phyloP scores from a whole-genome alignment of 768 basidiomycete species.

The Calvatia gigantea region DNA sequence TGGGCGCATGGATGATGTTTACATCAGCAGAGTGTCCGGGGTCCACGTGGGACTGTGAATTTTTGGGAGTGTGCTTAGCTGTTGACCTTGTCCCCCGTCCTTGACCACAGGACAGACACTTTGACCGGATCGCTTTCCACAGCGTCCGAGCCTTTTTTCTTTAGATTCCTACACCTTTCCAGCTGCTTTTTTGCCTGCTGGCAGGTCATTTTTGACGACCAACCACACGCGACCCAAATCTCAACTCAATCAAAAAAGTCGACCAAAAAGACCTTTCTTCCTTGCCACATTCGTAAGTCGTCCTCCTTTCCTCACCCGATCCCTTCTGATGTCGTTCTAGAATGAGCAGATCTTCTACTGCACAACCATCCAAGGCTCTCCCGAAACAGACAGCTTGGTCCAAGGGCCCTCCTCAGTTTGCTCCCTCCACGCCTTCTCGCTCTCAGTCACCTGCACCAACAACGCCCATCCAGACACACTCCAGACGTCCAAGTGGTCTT shows the following conservation, averaged over 20 bases:
- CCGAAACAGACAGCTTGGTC: constrained; percentile 87
- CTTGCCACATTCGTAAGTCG: constrained; percentile 42
- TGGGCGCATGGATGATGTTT: background rate
- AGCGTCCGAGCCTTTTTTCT: constrained; percentile 40
- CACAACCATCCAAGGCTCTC: constrained; percentile 62
- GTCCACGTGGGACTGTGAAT: constrained; percentile 8
- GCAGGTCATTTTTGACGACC: constrained; percentile 89
- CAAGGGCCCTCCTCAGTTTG: constrained; percentile 81
- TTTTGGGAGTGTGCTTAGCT: constrained; percentile 13
- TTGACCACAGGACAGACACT: constrained; percentile 34
- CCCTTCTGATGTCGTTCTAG: constrained; percentile 33
- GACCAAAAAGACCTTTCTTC: constrained; percentile 21
- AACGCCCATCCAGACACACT: constrained; percentile 56
- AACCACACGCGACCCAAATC: constrained; percentile 61
- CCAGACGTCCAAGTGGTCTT: constrained; percentile 75
- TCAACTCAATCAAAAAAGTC: constrained; percentile 46
- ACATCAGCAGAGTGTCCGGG: constrained; percentile 5
- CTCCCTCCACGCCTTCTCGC: constrained; percentile 57
- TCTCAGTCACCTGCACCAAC: constrained; percentile 75
- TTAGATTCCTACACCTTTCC: constrained; percentile 45
- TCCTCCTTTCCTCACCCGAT: constrained; percentile 12
- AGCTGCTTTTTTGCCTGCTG: constrained; percentile 78
- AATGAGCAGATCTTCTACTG: constrained; percentile 92
- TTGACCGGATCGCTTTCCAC: constrained; percentile 40
- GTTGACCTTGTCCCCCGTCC: constrained; percentile 40